Conservation (phyloP, 345 rosid genomes). For the Corymbia maculata region DNA sequence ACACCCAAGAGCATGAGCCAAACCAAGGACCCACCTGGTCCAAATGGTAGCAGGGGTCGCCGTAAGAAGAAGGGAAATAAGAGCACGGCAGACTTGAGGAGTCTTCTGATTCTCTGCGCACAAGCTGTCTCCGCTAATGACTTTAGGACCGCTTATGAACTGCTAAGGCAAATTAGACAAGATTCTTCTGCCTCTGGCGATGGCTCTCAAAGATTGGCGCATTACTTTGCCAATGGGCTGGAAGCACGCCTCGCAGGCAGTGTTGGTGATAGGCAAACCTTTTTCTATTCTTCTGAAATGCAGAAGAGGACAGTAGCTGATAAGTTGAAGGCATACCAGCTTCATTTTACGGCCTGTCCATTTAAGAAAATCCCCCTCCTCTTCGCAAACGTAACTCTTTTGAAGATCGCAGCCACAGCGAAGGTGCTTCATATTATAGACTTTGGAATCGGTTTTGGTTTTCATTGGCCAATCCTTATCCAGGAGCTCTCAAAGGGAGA, state of each 20-base stretch:
- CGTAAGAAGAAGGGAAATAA: constrained; percentile 13
- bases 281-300: constrained; percentile 10
- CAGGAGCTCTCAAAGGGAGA: constrained; percentile 32
- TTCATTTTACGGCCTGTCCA: constrained; percentile 41
- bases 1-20: background rate
- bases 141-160: constrained; percentile 52
- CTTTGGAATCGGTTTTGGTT: constrained; percentile 78
- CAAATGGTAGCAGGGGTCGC: background rate
- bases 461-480: constrained; percentile 85
- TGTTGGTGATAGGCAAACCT: constrained; percentile 24
- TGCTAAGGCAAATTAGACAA: constrained; percentile 68
- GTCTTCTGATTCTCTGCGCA: constrained; percentile 60
- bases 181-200: constrained; percentile 61
- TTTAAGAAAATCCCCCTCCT: constrained; percentile 49
- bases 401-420: constrained; percentile 36
- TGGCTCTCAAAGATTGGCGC: constrained; percentile 43
- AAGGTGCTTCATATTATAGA: constrained; percentile 72
- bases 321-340: constrained; percentile 45
- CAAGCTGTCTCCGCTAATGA: constrained; percentile 64
- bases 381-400: constrained; percentile 43
- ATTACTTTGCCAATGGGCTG: constrained; percentile 52
- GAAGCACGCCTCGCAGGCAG: constrained; percentile 61
- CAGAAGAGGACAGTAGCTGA: constrained; percentile 50
- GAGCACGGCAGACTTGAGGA: constrained; percentile 61
- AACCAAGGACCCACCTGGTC: constrained; percentile 1